These are phyloP conservation scores for Ogataea glucozyma DNA, from an alignment of 805 yeast genomes.

Conservation along the genomic window DNA sequence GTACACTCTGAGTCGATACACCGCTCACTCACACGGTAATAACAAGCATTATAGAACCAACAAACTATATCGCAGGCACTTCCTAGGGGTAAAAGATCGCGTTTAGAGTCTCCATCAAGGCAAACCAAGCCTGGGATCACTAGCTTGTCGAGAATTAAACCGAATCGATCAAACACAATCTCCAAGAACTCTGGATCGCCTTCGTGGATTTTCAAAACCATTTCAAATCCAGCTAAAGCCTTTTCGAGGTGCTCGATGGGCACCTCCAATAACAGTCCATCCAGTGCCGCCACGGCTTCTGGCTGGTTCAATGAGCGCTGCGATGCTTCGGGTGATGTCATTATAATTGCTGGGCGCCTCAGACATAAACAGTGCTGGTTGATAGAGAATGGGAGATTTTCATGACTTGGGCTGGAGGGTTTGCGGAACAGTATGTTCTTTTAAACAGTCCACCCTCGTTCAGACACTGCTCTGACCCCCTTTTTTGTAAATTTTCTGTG, in stretches of 20 bases:
- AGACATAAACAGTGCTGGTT: neutral
- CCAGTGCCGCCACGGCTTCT: conserved; percentile 10
- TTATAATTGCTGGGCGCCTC: neutral
- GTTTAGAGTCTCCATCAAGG: conserved; percentile 1
- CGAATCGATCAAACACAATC: conserved; percentile 14
- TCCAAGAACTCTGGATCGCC: conserved; percentile 14
- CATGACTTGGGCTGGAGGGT: too few relatives aligned
- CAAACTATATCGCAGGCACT: conserved; percentile 17
- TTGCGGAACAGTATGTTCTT: too few relatives aligned
- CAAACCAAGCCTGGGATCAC: conserved; percentile 19
- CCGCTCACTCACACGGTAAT: conserved; percentile 11
- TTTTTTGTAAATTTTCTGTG: conserved; percentile 3
- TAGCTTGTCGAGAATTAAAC: conserved; percentile 18
- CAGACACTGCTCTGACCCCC: neutral
- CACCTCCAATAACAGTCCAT: conserved; percentile 14
- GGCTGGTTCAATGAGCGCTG: neutral
- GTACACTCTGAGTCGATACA: conserved; percentile 12
- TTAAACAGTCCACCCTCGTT: conserved; percentile 3
- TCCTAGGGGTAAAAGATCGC: conserved; percentile 2
- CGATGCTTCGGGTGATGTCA: neutral
- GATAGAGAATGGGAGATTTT: too few relatives aligned
- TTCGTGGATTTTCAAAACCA: conserved; percentile 15
- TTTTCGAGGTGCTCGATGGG: conserved; percentile 10
- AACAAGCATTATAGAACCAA: conserved; percentile 20
- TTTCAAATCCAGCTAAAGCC: conserved; percentile 12